Percentiles rank a stretch among this genome's conserved stretches.
Evolutionary conservation across 768 basidiomycete species (phyloP).

Genomic region (Russula griseocarnosa): DNA sequence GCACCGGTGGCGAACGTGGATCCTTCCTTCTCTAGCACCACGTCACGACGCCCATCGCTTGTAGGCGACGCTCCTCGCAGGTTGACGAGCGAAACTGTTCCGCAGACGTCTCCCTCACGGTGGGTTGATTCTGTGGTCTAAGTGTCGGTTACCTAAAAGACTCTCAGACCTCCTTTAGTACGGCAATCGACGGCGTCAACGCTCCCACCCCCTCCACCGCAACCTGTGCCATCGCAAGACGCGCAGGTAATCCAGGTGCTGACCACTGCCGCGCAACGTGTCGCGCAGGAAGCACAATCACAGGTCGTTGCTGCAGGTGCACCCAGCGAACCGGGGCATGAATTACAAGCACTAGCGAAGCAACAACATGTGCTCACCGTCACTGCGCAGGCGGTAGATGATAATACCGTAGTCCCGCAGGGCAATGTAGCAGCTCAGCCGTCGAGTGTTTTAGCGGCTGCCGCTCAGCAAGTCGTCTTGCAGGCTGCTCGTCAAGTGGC

Average conservation of each 20-base stretch:
- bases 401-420: constrained; percentile 54
- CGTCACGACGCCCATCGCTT: constrained; percentile 47
- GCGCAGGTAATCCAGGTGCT: constrained; percentile 75
- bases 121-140: constrained; percentile 29
- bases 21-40: constrained; percentile 36
- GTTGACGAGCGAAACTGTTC: constrained; percentile 40
- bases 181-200: constrained; percentile 33
- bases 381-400: constrained; percentile 72
- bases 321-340: constrained; percentile 42
- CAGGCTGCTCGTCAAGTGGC: constrained; percentile 65
- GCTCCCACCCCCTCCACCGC: constrained; percentile 33
- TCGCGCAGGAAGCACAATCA: constrained; percentile 68
- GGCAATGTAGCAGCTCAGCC: constrained; percentile 45
- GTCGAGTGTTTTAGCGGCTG: constrained; percentile 58
- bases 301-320: constrained; percentile 54
- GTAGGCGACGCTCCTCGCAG: constrained; percentile 44
- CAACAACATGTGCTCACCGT: constrained; percentile 75
- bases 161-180: constrained; percentile 27
- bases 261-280: constrained; percentile 71
- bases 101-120: constrained; percentile 36
- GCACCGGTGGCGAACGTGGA: constrained; percentile 59
- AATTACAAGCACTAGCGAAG: constrained; percentile 67
- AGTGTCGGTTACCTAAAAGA: not conserved
- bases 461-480: constrained; percentile 77
- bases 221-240: constrained; percentile 45